Conservation (phyloP, 345 rosid species). For the Geranium rotundifolium region DNA sequence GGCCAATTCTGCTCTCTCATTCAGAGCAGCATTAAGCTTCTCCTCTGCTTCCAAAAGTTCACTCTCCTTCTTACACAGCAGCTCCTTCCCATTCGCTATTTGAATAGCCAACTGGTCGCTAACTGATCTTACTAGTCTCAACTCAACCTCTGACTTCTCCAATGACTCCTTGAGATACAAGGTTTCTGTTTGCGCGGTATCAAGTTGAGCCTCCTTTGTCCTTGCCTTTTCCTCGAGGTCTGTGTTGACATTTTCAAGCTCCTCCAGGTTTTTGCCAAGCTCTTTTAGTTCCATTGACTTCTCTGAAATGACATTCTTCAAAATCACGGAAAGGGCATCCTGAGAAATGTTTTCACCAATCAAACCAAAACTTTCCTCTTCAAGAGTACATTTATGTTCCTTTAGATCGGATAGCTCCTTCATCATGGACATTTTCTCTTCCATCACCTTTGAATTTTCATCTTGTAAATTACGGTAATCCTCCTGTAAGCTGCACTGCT, state of each 20-base stretch:
- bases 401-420: slow-evolving; percentile 27
- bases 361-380: slow-evolving; percentile 45
- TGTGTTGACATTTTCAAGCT: slow-evolving; percentile 34
- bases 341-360: slow-evolving; percentile 44
- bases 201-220: slow-evolving; percentile 30
- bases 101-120: slow-evolving; percentile 32
- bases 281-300: slow-evolving; percentile 33
- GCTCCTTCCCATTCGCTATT: slow-evolving; percentile 31
- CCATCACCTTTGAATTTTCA: slow-evolving; percentile 36
- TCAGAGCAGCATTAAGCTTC: slow-evolving; percentile 22
- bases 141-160: slow-evolving; percentile 26
- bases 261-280: slow-evolving; percentile 27
- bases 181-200: slow-evolving; percentile 24
- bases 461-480: slow-evolving; percentile 33
- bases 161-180: slow-evolving; percentile 26
- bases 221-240: slow-evolving; percentile 44
- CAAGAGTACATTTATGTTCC: slow-evolving; percentile 39
- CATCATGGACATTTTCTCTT: slow-evolving; percentile 39
- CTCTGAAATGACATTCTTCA: slow-evolving; percentile 36
- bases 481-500: slow-evolving; percentile 33
- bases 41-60: slow-evolving; percentile 33
- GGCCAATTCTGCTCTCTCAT: slow-evolving; percentile 33
- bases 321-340: slow-evolving; percentile 41
- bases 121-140: slow-evolving; percentile 31
- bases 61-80: slow-evolving; percentile 32